Percentiles rank a stretch among this genome's conserved stretches.
Conservation (phyloP, 2,329 filamentous ascomycete genomes). For the Beauveria caledonica region DNA sequence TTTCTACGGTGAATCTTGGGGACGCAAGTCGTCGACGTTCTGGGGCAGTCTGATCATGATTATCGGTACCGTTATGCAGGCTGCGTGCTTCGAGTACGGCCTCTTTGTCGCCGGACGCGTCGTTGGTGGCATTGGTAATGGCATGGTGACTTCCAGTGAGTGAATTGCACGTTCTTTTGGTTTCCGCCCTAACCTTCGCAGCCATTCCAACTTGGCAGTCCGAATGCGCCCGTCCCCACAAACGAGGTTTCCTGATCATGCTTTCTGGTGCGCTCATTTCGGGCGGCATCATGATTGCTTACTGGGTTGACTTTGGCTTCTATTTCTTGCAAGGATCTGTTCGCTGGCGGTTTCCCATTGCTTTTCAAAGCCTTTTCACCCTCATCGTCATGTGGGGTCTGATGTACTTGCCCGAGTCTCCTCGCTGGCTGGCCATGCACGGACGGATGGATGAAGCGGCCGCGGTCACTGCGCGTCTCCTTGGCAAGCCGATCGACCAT, state of each 20-base stretch:
- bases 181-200: background rate
- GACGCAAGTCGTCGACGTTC: conserved; percentile 24
- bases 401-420: conserved; percentile 39
- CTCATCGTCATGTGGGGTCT: conserved; percentile 44
- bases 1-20: conserved; percentile 23
- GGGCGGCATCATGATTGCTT: conserved; percentile 24
- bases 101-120: conserved; percentile 20
- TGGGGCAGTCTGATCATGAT: conserved; percentile 25
- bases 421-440: conserved; percentile 38
- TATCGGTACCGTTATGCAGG: conserved; percentile 21
- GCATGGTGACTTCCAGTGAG: conserved; percentile 21
- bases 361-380: conserved; percentile 24
- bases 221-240: conserved; percentile 21
- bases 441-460: conserved; percentile 22
- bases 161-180: background rate
- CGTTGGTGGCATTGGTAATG: conserved; percentile 21
- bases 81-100: conserved; percentile 18
- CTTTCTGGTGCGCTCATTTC: conserved; percentile 22
- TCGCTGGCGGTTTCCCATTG: conserved; percentile 26
- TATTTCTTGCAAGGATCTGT: conserved; percentile 23
- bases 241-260: conserved; percentile 21
- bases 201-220: conserved; percentile 24
- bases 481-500: conserved; percentile 20
- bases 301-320: conserved; percentile 25
- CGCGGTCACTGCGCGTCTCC: conserved; percentile 18